Evolutionary conservation across 2,329 filamentous ascomycete species (phyloP).

Genomic region (Zymoseptoria crescenta): DNA sequence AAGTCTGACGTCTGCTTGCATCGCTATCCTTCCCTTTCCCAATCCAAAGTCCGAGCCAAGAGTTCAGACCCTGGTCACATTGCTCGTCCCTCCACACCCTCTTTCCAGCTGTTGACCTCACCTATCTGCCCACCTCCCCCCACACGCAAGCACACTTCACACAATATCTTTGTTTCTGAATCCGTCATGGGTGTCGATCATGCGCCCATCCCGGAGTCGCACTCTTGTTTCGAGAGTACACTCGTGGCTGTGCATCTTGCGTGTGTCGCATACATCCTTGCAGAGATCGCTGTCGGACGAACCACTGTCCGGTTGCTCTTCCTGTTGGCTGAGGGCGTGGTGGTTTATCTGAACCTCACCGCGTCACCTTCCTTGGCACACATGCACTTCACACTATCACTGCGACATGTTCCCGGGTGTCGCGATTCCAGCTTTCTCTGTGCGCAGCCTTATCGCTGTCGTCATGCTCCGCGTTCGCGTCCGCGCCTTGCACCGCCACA

Average conservation of each 20-base stretch:
- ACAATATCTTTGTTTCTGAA: conserved; percentile 20
- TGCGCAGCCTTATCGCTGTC: background rate
- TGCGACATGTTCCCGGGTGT: background rate
- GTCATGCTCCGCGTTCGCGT: conserved; percentile 3
- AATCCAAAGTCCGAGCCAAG: conserved; percentile 1
- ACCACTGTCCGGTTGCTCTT: background rate
- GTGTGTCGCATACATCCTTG: background rate
- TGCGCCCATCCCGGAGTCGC: conserved; percentile 9
- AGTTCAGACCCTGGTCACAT: background rate
- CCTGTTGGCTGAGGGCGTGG: background rate
- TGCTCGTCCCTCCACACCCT: conserved; percentile 1
- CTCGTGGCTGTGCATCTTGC: background rate
- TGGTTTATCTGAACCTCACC: conserved; percentile 7
- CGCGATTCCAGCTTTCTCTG: conserved; percentile 3
- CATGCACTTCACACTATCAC: background rate
- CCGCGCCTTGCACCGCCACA: background rate
- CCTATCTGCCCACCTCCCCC: conserved; percentile 13
- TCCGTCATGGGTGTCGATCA: conserved; percentile 13
- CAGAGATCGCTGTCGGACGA: background rate
- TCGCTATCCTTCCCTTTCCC: background rate
- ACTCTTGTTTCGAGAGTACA: conserved; percentile 6
- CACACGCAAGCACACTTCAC: conserved; percentile 10
- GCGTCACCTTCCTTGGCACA: conserved; percentile 1
- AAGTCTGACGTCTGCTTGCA: conserved; percentile 41
- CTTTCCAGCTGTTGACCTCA: conserved; percentile 5